phyloP scores from a whole-genome alignment of 2,329 filamentous ascomycete species.

The Monilinia vaccinii-corymbosi region DNA sequence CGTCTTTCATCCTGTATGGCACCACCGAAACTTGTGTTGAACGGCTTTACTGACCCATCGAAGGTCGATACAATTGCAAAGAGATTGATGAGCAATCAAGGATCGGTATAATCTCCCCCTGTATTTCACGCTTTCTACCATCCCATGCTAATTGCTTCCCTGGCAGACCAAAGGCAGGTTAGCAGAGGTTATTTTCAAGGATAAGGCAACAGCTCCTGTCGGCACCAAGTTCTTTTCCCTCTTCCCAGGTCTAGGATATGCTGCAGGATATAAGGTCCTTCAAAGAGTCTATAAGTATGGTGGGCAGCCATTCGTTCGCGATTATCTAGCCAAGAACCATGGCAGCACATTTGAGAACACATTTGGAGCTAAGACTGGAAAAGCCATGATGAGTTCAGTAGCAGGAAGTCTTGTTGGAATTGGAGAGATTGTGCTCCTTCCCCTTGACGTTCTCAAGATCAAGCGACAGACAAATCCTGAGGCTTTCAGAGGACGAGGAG shows the following conservation, averaged over 20 bases:
- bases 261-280: constrained; percentile 93
- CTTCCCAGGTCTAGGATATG: constrained; percentile 94
- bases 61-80: constrained; percentile 97
- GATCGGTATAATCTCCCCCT: constrained; percentile 42
- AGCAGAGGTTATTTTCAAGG: constrained; percentile 89
- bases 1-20: constrained; percentile 77
- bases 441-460: constrained; percentile 96
- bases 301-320: constrained; percentile 88
- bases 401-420: constrained; percentile 95
- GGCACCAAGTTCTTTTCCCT: constrained; percentile 83
- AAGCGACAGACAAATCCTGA: constrained; percentile 99
- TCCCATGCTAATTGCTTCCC: constrained; percentile 19
- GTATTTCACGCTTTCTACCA: neutral
- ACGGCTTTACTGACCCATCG: constrained; percentile 25
- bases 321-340: constrained; percentile 76
- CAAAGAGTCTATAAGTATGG: constrained; percentile 99
- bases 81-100: constrained; percentile 97
- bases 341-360: constrained; percentile 74
- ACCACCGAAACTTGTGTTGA: constrained; percentile 4
- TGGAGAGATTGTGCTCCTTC: constrained; percentile 90
- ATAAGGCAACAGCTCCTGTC: constrained; percentile 64
- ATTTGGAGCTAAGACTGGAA: constrained; percentile 95
- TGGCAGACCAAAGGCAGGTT: constrained; percentile 44
- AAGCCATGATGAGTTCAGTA: constrained; percentile 95
- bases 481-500: constrained; percentile 87